Evolutionary conservation across 768 basidiomycete genomes (phyloP), one percentile per base, ranked within the genome.

Genomic region (Artomyces pyxidatus): DNA sequence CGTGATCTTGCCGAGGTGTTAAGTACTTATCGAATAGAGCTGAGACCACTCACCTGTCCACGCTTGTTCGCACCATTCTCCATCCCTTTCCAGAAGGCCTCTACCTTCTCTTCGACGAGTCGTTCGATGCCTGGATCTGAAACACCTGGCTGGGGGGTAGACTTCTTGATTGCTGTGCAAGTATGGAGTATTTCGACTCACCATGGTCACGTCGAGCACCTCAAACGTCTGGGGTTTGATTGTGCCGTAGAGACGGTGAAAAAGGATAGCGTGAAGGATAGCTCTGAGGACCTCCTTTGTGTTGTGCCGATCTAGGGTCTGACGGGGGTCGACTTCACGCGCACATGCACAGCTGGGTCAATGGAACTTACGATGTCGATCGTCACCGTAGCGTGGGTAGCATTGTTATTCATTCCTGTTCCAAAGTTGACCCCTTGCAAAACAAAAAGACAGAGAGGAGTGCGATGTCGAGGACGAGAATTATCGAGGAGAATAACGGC

Each of bases 181-280:
- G 29, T 21, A 28, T 17, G 45, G n/a, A n/a, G 28, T 45, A n/a
- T 14, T 22, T 2, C 4, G 26, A 3, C 80, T 35, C 45, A 88
- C 88, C 81, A 92, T 83, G 1, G 88, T 89, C 19, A 92, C 80
- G 62, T 91, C 88, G 10, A 89, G 72, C 0, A 91, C 81, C 49
- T 91, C 88, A 51, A 85, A 83, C 2, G 74, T 82, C 56, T 77
- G 76, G 0, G 89, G 84, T 56, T 83, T 87, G 37, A 91, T 75
- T 0, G 78, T 81, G 3, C 88, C 89, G 59, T 91, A 88, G 17
- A 89, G 70, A 7, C 88, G 77, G 60, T 92, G 88, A 61, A 92
- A 91, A 14, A 91, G 69, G 42, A 91, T 83, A 0, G 86, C 72
- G 58, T 91, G 89, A n/a, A 92, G 73, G 45, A 89, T 71, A 3